Evolutionary conservation across 768 basidiomycete species (phyloP), one percentile per base, ranked within the genome.

Genomic region (Collybiopsis luxurians): DNA sequence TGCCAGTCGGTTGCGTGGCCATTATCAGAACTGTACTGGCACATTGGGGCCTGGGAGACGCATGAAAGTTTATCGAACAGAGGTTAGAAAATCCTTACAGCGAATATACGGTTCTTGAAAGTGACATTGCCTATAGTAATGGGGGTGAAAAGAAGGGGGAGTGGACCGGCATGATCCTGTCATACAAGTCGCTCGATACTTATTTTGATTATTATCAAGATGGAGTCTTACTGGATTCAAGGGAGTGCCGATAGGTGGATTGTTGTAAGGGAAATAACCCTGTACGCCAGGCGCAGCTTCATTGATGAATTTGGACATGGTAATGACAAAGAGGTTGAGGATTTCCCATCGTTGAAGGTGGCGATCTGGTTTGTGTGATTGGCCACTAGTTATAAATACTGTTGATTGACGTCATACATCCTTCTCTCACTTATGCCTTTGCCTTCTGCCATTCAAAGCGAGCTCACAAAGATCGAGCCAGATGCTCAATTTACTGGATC

Each of bases 1-100:
- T 94, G 92, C 85, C 87, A 92, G 60, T 92, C 87, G 1, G 90
- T 91, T 3, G 85, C 83, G 63, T 89, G 84, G 0, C 91, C 91
- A 51, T 85, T 72, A 44, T 88, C 80, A 9, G 84, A 77, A 56
- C 85, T 87, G 71, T 93, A 94, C 69, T 87, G 85, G 67, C 91
- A 92, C 90, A 92, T 92, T 2, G 88, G 89, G 11, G 88, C 73
- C 85, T 86, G 59, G 9, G 46, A 43, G 50, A 27, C 52, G 4
- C 12, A 50, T 40, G 52, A 24, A 26, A 44, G 15, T 43, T 19
- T 13, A 23, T 27, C 15, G 26, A 40, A 45, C 17, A 19, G 9
- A 45, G 2, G 28, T 11, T 28, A 26, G 10, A 49, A 30, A 11
- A 31, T 26, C 69, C 78, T 36, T 63, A 85, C 86, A 52, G 85